Percentiles rank a stretch among this genome's conserved stretches.
phyloP scores from a whole-genome alignment of 495 filamentous ascomycete genomes.

The Staphylotrichum tortipilum region DNA sequence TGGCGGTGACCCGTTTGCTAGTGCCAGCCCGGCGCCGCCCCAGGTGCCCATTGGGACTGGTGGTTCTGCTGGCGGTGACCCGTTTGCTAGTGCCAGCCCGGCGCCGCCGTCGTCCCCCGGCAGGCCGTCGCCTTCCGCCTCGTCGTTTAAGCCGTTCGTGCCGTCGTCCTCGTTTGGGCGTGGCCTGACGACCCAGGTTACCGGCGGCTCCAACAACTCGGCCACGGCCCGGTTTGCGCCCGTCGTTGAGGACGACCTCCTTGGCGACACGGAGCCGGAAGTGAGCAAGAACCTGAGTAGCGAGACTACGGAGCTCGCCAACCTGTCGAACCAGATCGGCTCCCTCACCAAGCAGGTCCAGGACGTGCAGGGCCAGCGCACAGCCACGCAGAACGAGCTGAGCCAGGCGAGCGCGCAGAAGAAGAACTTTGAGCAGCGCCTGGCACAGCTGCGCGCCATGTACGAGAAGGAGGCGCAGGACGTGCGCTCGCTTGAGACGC shows the following conservation, averaged over 20 bases:
- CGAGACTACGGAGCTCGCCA: slow-evolving; percentile 90
- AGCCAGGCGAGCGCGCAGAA: slow-evolving; percentile 75
- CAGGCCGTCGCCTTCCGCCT: slow-evolving; percentile 37
- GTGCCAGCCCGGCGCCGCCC: slow-evolving; percentile 39
- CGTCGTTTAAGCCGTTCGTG: slow-evolving; percentile 78
- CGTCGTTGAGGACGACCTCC: slow-evolving; percentile 67
- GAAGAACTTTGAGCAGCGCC: slow-evolving; percentile 77
- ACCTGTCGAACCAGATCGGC: slow-evolving; percentile 89
- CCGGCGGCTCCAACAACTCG: slow-evolving; percentile 58
- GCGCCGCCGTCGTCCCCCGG: slow-evolving; percentile 45
- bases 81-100: slow-evolving; percentile 45
- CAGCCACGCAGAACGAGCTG: slow-evolving; percentile 67
- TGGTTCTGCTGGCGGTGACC: slow-evolving; percentile 52
- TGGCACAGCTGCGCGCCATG: slow-evolving; percentile 71
- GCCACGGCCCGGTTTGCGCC: slow-evolving; percentile 15
- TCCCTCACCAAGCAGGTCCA: slow-evolving; percentile 88
- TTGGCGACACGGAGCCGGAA: slow-evolving; percentile 88
- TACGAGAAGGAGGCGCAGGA: slow-evolving; percentile 90
- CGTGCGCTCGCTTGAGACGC: slow-evolving; percentile 76
- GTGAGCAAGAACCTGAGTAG: slow-evolving; percentile 75
- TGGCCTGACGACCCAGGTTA: slow-evolving; percentile 65
- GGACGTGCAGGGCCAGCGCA: slow-evolving; percentile 73
- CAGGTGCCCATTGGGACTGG: slow-evolving; percentile 65
- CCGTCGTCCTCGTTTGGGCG: slow-evolving; percentile 88
- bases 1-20: slow-evolving; percentile 50